phyloP scores from a whole-genome alignment of 2,329 filamentous ascomycete genomes.

The Pseudocercospora musae region DNA sequence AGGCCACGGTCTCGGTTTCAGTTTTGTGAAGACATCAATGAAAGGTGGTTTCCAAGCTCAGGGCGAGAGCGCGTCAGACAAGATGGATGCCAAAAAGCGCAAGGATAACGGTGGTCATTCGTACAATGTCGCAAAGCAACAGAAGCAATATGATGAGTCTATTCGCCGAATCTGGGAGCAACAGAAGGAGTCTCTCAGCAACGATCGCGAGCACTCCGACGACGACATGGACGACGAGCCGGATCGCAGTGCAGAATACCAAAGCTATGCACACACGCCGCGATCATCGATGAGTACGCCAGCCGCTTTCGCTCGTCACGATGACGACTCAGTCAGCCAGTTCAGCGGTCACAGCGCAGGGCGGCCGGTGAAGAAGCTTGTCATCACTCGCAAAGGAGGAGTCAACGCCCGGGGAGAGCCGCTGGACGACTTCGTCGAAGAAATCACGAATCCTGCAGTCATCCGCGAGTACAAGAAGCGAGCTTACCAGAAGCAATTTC shows the following conservation, averaged over 20 bases:
- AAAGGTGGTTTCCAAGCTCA: slow-evolving; percentile 94
- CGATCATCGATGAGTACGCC: slow-evolving; percentile 65
- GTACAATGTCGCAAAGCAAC: slow-evolving; percentile 95
- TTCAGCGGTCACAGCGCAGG: slow-evolving; percentile 45
- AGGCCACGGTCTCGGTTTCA: slow-evolving; percentile 88
- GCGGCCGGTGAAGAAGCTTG: slow-evolving; percentile 60
- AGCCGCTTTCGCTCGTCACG: slow-evolving; percentile 52
- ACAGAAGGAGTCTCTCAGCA: slow-evolving; percentile 74
- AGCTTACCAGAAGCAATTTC: slow-evolving; percentile 66
- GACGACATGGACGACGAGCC: slow-evolving; percentile 62
- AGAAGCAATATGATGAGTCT: slow-evolving; percentile 84
- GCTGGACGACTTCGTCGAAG: slow-evolving; percentile 22
- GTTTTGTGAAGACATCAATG: slow-evolving; percentile 97
- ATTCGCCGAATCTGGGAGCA: slow-evolving; percentile 91
- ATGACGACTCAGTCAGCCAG: slow-evolving; percentile 71
- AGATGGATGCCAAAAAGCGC: slow-evolving; percentile 72
- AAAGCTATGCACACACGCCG: slow-evolving; percentile 54
- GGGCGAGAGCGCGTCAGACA: slow-evolving; percentile 82
- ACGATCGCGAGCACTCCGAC: slow-evolving; percentile 71
- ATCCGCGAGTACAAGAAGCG: slow-evolving; percentile 85
- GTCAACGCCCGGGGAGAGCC: slow-evolving; percentile 61
- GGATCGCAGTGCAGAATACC: slow-evolving; percentile 44
- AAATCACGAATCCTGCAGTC: slow-evolving; percentile 66
- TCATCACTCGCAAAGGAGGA: slow-evolving; percentile 66
- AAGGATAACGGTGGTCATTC: slow-evolving; percentile 79